Conservation (phyloP, 2,329 filamentous ascomycete species). For the Cordyceps pruinosa region DNA sequence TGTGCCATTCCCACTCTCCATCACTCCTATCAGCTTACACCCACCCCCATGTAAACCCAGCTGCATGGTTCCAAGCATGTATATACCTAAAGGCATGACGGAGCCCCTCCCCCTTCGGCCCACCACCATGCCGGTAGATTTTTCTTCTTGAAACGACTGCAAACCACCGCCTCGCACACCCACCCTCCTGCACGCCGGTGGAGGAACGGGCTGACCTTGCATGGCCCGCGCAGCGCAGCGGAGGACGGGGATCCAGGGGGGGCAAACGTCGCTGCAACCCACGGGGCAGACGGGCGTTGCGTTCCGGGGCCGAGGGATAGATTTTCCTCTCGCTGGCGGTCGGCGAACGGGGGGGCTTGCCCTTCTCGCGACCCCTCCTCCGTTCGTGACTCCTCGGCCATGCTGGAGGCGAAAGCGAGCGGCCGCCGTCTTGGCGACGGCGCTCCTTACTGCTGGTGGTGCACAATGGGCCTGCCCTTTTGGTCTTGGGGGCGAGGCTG, state of each 20-base stretch:
- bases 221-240: neutral
- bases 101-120: neutral
- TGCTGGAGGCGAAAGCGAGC: no score
- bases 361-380: no score
- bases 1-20: neutral
- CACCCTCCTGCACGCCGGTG: neutral
- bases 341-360: no score
- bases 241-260: neutral
- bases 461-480: no score
- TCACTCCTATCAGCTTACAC: neutral
- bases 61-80: neutral
- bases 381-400: neutral
- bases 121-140: neutral
- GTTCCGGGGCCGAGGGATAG: neutral
- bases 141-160: neutral
- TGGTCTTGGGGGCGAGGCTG: no score
- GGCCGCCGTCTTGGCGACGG: no score
- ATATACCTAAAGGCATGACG: neutral
- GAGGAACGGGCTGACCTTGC: neutral
- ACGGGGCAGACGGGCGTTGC: no score
- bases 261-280: no score
- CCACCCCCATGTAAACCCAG: neutral
- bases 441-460: no score
- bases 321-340: no score
- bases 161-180: neutral